Conservation (phyloP, 106 monocot species). For the Platanthera zijinensis region DNA sequence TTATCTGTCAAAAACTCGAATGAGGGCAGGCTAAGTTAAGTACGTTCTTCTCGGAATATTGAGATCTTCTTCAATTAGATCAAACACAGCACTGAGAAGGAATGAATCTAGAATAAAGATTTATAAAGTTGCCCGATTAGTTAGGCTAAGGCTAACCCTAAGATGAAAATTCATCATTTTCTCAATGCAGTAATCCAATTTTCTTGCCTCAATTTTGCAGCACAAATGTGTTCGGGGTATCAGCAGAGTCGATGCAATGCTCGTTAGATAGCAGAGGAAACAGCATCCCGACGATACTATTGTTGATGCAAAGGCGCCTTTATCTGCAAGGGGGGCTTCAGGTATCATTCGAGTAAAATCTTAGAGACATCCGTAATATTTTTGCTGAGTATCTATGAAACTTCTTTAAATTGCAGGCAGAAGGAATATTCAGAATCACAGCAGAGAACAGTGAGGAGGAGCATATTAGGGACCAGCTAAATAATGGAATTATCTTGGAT, state of each 20-base stretch:
- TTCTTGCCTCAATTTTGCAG: slow-evolving; percentile 14
- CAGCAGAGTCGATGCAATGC: slow-evolving; percentile 57
- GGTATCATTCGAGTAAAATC: slow-evolving; percentile 13
- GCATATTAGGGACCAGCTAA: slow-evolving; percentile 51
- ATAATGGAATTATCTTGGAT: slow-evolving; percentile 44
- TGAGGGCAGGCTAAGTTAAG: too few species aligned
- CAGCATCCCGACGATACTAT: slow-evolving; percentile 53
- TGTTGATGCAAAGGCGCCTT: slow-evolving; percentile 43
- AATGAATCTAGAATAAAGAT: too few species aligned
- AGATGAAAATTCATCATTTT: not conserved
- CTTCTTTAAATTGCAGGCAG: slow-evolving; percentile 29
- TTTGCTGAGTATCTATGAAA: slow-evolving; percentile 1
- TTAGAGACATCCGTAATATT: not conserved
- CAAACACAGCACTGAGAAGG: too few species aligned
- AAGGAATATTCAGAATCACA: slow-evolving; percentile 56
- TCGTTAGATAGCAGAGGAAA: slow-evolving; percentile 50
- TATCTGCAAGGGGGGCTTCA: slow-evolving; percentile 46
- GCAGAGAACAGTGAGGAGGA: slow-evolving; percentile 56
- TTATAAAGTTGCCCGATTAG: too few species aligned
- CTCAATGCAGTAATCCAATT: not conserved
- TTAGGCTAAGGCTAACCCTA: too few species aligned
- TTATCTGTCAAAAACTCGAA: too few species aligned
- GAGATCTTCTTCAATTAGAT: too few species aligned
- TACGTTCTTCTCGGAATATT: too few species aligned
- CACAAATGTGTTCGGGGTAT: slow-evolving; percentile 49